Conservation (phyloP, 2,329 filamentous ascomycete species). For the Epichloe bromicola region DNA sequence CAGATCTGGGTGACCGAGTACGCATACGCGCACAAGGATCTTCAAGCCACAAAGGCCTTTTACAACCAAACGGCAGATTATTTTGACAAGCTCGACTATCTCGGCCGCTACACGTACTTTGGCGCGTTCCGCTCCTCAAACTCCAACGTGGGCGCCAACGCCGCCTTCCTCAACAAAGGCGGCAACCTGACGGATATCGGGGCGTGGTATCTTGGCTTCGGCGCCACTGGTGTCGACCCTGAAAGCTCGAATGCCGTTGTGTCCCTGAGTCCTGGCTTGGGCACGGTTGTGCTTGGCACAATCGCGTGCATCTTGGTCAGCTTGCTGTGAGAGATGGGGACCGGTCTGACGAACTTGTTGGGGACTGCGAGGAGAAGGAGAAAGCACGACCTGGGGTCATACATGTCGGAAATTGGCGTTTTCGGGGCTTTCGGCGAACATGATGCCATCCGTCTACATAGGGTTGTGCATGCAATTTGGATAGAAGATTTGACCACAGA, state of each 20-base stretch:
- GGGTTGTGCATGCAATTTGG: no score
- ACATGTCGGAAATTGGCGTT: no score
- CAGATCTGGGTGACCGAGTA: conserved; percentile 73
- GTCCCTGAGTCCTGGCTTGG: background rate
- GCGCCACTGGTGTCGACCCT: conserved; percentile 31
- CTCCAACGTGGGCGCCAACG: conserved; percentile 64
- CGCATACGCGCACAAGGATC: conserved; percentile 43
- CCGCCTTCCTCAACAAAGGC: conserved; percentile 52
- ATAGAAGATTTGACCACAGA: no score
- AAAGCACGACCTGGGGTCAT: no score
- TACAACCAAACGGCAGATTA: conserved; percentile 55
- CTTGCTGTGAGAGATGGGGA: conserved; percentile 1
- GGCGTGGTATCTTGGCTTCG: conserved; percentile 57
- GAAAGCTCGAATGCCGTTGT: conserved; percentile 9
- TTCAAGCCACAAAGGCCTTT: conserved; percentile 47
- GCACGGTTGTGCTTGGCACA: conserved; percentile 1
- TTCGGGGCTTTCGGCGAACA: no score
- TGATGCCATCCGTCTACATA: no score
- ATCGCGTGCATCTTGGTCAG: conserved; percentile 1
- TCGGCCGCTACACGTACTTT: conserved; percentile 63
- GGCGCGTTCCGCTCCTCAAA: conserved; percentile 57
- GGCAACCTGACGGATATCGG: conserved; percentile 66
- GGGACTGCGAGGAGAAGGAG: no score
- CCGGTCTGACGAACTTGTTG: no score
- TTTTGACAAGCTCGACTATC: conserved; percentile 43